A percentile compares a stretch with the other conserved stretches of the same genome.
phyloP scores from a whole-genome alignment of 140 eudicot species.

The Anethum foeniculum region DNA sequence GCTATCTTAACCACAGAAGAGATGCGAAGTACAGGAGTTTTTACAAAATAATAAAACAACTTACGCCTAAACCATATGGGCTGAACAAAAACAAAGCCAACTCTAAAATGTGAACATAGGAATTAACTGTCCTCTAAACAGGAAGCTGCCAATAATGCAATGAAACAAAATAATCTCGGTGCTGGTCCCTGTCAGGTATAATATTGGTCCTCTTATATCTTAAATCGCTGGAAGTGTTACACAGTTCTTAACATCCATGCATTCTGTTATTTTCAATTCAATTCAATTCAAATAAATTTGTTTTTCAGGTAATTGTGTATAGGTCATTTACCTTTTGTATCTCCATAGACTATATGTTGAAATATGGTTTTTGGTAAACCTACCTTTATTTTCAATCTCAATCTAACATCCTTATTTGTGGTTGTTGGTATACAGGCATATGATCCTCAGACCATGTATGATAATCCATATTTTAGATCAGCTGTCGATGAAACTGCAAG shows the following conservation, averaged over 20 bases:
- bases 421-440: conserved; percentile 47
- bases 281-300: neutral
- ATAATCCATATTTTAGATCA: conserved; percentile 64
- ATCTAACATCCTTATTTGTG: conserved; percentile 13
- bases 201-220: neutral
- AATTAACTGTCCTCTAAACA: neutral
- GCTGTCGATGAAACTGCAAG: conserved; percentile 50
- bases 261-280: neutral
- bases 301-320: neutral
- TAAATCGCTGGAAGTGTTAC: neutral
- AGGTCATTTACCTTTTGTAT: neutral
- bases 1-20: neutral
- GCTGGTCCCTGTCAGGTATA: neutral
- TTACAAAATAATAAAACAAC: neutral
- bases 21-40: neutral
- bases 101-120: neutral
- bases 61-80: neutral
- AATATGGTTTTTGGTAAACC: neutral
- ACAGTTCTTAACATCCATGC: neutral
- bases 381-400: neutral
- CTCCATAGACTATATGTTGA: neutral
- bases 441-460: conserved; percentile 64
- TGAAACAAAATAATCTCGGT: neutral
- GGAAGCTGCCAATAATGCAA: neutral
- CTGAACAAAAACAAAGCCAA: neutral